Evolutionary conservation across 805 yeast species (phyloP).

Genomic region (Schwanniomyces vanrijiae): DNA sequence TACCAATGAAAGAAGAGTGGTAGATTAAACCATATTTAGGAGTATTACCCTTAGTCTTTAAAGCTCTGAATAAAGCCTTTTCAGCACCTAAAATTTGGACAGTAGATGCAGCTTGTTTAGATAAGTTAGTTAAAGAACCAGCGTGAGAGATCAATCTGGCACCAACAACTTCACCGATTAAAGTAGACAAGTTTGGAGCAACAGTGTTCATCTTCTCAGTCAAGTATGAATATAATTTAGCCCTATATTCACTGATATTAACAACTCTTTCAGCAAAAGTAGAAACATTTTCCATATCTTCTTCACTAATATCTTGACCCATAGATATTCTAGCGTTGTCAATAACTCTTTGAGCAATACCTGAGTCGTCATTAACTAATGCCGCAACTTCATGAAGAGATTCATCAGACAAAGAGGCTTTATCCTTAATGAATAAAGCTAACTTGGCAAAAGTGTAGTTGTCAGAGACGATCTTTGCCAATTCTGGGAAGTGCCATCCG

Average conservation of each 20-base stretch:
- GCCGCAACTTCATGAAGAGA: slow-evolving; percentile 93
- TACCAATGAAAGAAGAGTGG: slow-evolving; percentile 92
- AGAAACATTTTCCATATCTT: slow-evolving; percentile 88
- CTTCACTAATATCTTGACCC: slow-evolving; percentile 98
- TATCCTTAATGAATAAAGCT: slow-evolving; percentile 81
- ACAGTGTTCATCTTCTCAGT: slow-evolving; percentile 96
- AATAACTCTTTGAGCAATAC: slow-evolving; percentile 81
- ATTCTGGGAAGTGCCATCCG: slow-evolving; percentile 98
- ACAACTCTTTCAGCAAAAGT: slow-evolving; percentile 94
- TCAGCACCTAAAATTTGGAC: slow-evolving; percentile 98
- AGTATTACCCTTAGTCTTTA: slow-evolving; percentile 94
- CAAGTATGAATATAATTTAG: slow-evolving; percentile 77
- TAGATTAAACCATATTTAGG: slow-evolving; percentile 95
- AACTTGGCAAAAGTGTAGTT: slow-evolving; percentile 84
- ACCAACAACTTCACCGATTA: slow-evolving; percentile 98
- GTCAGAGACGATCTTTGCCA: slow-evolving; percentile 88
- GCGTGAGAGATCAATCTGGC: slow-evolving; percentile 98
- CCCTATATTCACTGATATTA: slow-evolving; percentile 87
- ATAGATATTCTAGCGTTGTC: slow-evolving; percentile 95
- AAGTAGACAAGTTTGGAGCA: slow-evolving; percentile 95
- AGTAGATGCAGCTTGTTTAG: slow-evolving; percentile 98
- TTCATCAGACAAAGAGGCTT: slow-evolving; percentile 84
- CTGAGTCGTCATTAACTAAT: slow-evolving; percentile 87
- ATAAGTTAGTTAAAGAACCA: slow-evolving; percentile 92
- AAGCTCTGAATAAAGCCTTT: slow-evolving; percentile 93